Evolutionary conservation across 1,139 yeast species (phyloP), one percentile per base, ranked within the genome.

Genomic region (Yamadazyma mexicana): DNA sequence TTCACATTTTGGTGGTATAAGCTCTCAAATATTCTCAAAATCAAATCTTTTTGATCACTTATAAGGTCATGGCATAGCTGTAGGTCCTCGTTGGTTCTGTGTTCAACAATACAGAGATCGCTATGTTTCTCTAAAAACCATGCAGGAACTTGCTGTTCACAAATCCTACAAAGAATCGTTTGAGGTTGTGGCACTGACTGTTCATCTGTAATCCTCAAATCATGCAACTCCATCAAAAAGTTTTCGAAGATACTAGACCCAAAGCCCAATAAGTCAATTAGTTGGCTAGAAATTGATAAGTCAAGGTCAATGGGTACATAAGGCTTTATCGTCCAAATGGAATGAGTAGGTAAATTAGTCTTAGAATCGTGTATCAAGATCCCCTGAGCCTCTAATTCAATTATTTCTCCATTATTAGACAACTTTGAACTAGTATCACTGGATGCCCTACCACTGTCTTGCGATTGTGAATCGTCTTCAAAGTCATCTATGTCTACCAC

Each of bases 121-220:
- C 94, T 83, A 61, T 94, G 99, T 38, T 83, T 77, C 54, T 91
- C 98, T 37, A 92, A 72, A 83, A 95, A 92, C 98, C 98, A 94
- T 1, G 92, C 88, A 1, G 96, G 97, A n/a, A 91, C 81, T 38
- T 78, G 77, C 22, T 82, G 80, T 55, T 94, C 99, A 61, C 99
- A 94, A 16, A 94, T 89, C 38, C 96, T 74, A 59, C 99, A 94
- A 31, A 91, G 66, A 33, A 88, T 87, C 34, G 81, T 72, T 28
- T 83, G 83, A 0, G 95, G 96, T 23, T 81, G 76, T 0, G 96
- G 95, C 0, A 86, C 78, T 18, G 75, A 71, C 14, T 67, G 73
- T 48, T 82, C 85, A 47, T 83, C 83, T 5, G 80, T 72, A 5
- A 83, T 71, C 17, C 79, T 84, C 37, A 75, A 59, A 31, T 81